Conservation (phyloP, 2,329 filamentous ascomycete species). For the Xylaria sp. region DNA sequence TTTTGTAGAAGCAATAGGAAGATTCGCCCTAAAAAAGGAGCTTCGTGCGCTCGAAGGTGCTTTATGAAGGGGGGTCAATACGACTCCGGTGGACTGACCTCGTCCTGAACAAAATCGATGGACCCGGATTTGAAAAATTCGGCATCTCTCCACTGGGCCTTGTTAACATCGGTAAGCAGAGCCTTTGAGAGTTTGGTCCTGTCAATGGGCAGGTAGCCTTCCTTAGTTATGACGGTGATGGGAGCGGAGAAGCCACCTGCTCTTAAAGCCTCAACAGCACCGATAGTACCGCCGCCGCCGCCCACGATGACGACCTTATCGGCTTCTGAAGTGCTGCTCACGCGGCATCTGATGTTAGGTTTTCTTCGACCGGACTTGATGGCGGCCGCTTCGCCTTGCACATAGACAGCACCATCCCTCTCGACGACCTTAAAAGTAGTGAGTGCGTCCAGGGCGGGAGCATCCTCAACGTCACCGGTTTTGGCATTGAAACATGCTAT, state of each 20-base stretch:
- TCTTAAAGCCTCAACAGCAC: conserved; percentile 83
- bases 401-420: conserved; percentile 84
- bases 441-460: conserved; percentile 88
- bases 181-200: conserved; percentile 96
- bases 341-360: conserved; percentile 77
- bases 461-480: conserved; percentile 94
- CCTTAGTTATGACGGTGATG: conserved; percentile 84
- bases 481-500: conserved; percentile 90
- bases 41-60: neutral
- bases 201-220: conserved; percentile 89
- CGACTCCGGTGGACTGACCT: conserved; percentile 53
- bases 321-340: conserved; percentile 57
- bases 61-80: neutral
- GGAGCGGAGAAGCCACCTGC: conserved; percentile 81
- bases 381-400: conserved; percentile 79
- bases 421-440: conserved; percentile 83
- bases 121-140: conserved; percentile 77
- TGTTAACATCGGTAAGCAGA: conserved; percentile 80
- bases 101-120: conserved; percentile 67
- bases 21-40: neutral
- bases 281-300: conserved; percentile 85
- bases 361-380: conserved; percentile 81
- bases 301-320: conserved; percentile 86
- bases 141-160: conserved; percentile 79
- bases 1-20: neutral